Evolutionary conservation across 768 basidiomycete species (phyloP).

Genomic region (Phaffia tasmanica): DNA sequence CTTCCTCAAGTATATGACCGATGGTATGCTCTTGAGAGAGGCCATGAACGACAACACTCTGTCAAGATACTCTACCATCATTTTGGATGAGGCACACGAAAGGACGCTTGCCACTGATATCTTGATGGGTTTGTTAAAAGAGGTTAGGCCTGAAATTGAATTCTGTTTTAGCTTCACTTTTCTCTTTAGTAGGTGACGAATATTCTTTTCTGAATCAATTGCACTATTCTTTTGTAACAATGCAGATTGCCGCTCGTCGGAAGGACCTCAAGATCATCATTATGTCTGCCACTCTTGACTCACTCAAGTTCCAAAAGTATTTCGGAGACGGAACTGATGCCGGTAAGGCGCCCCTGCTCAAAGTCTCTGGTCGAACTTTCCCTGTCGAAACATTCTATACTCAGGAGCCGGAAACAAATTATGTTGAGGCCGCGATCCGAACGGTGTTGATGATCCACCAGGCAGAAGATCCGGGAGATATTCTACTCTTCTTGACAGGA

Average conservation of each 20-base stretch:
- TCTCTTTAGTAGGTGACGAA: not conserved
- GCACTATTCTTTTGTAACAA: not conserved
- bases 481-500: constrained; percentile 89
- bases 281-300: constrained; percentile 97
- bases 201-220: not conserved
- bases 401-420: constrained; percentile 84
- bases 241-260: constrained; percentile 57
- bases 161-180: no score
- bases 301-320: constrained; percentile 92
- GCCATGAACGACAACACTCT: constrained; percentile 93
- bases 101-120: constrained; percentile 96
- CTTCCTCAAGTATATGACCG: constrained; percentile 98
- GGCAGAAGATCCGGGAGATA: constrained; percentile 83
- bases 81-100: constrained; percentile 97
- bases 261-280: constrained; percentile 89
- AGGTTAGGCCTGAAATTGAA: constrained; percentile 33
- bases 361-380: constrained; percentile 83
- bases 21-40: constrained; percentile 95
- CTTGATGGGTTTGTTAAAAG: constrained; percentile 90
- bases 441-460: constrained; percentile 96
- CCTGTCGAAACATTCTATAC: constrained; percentile 54
- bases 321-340: constrained; percentile 48
- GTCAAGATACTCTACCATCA: constrained; percentile 87
- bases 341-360: constrained; percentile 63
- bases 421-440: constrained; percentile 91